These are phyloP conservation scores for Trametes maxima DNA, from an alignment of 768 basidiomycete species.

Conservation along the genomic window DNA sequence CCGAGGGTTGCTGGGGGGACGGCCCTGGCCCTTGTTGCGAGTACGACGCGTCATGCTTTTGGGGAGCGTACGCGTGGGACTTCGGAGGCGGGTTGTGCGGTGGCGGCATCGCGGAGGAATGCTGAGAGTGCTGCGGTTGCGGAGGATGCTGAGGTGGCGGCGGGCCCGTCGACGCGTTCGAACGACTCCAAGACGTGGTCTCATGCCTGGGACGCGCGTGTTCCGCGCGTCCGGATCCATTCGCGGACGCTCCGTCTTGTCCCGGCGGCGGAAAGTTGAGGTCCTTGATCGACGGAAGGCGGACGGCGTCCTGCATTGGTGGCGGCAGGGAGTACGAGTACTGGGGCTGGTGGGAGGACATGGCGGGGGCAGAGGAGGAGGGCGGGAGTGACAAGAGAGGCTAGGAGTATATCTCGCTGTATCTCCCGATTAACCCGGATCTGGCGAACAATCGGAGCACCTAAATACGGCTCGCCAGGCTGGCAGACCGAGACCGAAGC, in stretches of 20 bases:
- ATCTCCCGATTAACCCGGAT: conserved; percentile 75
- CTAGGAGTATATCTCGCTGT: conserved; percentile 47
- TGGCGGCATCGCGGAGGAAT: conserved; percentile 24
- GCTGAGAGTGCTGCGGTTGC: conserved; percentile 14
- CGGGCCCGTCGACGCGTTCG: conserved; percentile 14
- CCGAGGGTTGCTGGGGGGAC: conserved; percentile 25
- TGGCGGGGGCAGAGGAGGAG: conserved; percentile 42
- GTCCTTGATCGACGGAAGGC: conserved; percentile 73
- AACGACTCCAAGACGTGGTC: conserved; percentile 27
- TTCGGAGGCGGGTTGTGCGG: conserved; percentile 29
- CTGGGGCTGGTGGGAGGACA: conserved; percentile 51
- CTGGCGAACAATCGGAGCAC: conserved; percentile 32
- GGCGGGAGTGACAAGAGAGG: conserved; percentile 36
- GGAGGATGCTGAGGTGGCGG: conserved; percentile 25
- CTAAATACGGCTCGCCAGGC: conserved; percentile 17
- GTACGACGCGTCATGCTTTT: conserved; percentile 56
- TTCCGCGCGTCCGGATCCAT: conserved; percentile 35
- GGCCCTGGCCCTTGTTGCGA: conserved; percentile 51
- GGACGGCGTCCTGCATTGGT: conserved; percentile 46
- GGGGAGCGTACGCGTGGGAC: conserved; percentile 31
- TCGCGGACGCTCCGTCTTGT: conserved; percentile 36
- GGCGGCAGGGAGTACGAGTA: conserved; percentile 41
- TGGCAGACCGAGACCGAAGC: conserved; percentile 9
- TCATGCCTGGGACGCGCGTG: conserved; percentile 42
- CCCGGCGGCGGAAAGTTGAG: conserved; percentile 57